A percentile compares a stretch with the other conserved stretches of the same genome.
Evolutionary conservation across 179 eudicot species (phyloP).

Genomic region (Carnegiea gigantea): DNA sequence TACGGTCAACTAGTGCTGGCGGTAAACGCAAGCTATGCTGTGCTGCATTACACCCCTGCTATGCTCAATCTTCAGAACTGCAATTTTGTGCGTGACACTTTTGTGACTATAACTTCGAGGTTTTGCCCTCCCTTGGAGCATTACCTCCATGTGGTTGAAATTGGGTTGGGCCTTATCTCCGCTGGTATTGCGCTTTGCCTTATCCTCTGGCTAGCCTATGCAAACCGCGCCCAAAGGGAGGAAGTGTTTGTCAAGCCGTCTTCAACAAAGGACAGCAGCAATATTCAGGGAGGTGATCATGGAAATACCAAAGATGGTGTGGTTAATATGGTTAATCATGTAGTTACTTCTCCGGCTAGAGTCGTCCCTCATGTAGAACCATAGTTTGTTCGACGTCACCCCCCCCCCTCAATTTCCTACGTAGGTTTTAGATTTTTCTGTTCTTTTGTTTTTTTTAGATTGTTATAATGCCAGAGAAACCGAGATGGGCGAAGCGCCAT

Average conservation of each 20-base stretch:
- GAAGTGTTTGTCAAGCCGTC: constrained; percentile 64
- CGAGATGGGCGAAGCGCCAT: constrained; percentile 55
- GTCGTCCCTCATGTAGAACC: constrained; percentile 29
- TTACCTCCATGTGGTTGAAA: constrained; percentile 54
- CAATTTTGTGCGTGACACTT: constrained; percentile 73
- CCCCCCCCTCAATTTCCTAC: too few species aligned
- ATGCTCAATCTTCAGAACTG: constrained; percentile 80
- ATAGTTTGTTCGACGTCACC: not conserved
- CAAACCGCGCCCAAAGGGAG: constrained; percentile 94
- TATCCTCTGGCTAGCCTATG: constrained; percentile 72
- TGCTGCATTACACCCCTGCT: constrained; percentile 73
- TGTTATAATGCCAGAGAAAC: constrained; percentile 14
- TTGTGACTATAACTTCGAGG: constrained; percentile 51
- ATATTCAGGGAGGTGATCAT: not conserved
- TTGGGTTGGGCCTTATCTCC: constrained; percentile 73
- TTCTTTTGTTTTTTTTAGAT: not conserved
- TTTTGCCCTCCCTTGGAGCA: constrained; percentile 68
- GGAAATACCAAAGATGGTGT: constrained; percentile 24
- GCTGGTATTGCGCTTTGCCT: constrained; percentile 90
- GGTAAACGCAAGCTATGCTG: constrained; percentile 74
- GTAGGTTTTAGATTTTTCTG: not conserved
- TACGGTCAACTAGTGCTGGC: constrained; percentile 62
- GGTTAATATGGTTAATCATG: constrained; percentile 21
- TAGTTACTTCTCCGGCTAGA: constrained; percentile 38
- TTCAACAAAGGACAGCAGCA: constrained; percentile 29